Percentiles rank a stretch among this genome's conserved stretches.
Evolutionary conservation across 805 yeast genomes (phyloP).

Genomic region (Cyberlindnera maclurae): DNA sequence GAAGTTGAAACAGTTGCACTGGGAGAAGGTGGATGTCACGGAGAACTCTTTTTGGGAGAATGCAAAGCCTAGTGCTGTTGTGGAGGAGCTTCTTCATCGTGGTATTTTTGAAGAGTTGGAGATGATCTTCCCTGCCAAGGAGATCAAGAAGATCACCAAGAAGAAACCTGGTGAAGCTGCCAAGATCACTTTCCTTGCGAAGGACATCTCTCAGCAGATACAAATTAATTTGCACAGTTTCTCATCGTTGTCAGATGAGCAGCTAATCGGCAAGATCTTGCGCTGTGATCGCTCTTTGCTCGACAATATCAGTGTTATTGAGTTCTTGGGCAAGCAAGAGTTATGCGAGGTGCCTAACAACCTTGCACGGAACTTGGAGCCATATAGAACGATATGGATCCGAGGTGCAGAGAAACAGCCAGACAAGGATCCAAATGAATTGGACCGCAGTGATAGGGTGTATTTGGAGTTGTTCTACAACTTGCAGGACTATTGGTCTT

Average conservation of each 20-base stretch:
- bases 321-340: slow-evolving; percentile 64
- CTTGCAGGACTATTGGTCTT: slow-evolving; percentile 63
- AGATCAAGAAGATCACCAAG: slow-evolving; percentile 25
- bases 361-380: slow-evolving; percentile 49
- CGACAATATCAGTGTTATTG: slow-evolving; percentile 50
- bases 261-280: slow-evolving; percentile 47
- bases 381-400: slow-evolving; percentile 49
- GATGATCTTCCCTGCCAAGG: slow-evolving; percentile 45
- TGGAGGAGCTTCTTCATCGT: slow-evolving; percentile 41
- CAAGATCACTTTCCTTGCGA: slow-evolving; percentile 49
- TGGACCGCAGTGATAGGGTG: slow-evolving; percentile 65
- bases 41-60: slow-evolving; percentile 59
- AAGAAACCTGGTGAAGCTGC: slow-evolving; percentile 38
- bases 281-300: slow-evolving; percentile 52
- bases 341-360: slow-evolving; percentile 51
- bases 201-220: slow-evolving; percentile 73
- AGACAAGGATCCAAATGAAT: slow-evolving; percentile 46
- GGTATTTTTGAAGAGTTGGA: slow-evolving; percentile 68
- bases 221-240: slow-evolving; percentile 70
- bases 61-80: slow-evolving; percentile 36
- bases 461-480: slow-evolving; percentile 63
- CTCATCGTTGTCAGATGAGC: slow-evolving; percentile 44
- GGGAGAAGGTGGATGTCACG: slow-evolving; percentile 65
- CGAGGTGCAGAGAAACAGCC: slow-evolving; percentile 32
- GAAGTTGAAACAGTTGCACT: slow-evolving; percentile 70